These are phyloP conservation scores for Lyophyllum decastes DNA, from an alignment of 768 basidiomycete species.

Conservation along the genomic window DNA sequence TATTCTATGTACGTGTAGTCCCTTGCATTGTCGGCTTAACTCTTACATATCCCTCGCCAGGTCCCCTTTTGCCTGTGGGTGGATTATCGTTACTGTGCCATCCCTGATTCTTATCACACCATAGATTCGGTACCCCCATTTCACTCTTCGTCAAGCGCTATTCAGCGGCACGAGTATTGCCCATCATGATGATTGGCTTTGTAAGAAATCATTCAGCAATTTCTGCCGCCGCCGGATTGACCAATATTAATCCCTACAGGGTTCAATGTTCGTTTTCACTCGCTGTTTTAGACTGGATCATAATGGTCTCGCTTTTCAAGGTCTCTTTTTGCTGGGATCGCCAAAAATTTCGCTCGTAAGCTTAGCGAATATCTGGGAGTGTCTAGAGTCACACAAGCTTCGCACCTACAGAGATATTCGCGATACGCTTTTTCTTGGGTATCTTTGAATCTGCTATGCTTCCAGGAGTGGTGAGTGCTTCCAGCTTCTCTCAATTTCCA, in stretches of 20 bases:
- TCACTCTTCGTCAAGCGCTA: slow-evolving; percentile 49
- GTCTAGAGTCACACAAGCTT: background rate
- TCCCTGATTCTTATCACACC: background rate
- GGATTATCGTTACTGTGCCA: background rate
- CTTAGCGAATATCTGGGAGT: background rate
- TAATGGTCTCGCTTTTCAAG: slow-evolving; percentile 20
- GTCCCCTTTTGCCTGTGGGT: slow-evolving; percentile 48
- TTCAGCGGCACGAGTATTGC: slow-evolving; percentile 47
- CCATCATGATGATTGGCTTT: slow-evolving; percentile 52
- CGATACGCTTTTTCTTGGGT: slow-evolving; percentile 51
- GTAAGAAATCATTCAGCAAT: slow-evolving; percentile 26
- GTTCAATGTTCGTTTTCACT: slow-evolving; percentile 36
- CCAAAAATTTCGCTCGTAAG: slow-evolving; percentile 47
- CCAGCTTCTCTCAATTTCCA: background rate
- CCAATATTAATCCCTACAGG: slow-evolving; percentile 23
- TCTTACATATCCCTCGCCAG: slow-evolving; percentile 19
- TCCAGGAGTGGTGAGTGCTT: slow-evolving; percentile 38
- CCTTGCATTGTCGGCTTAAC: too few species aligned
- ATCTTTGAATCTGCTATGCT: slow-evolving; percentile 53
- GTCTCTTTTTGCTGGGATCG: slow-evolving; percentile 45
- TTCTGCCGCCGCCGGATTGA: background rate
- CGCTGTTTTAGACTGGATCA: background rate
- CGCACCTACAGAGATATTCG: slow-evolving; percentile 39
- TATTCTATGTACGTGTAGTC: slow-evolving; percentile 40
- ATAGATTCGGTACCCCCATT: slow-evolving; percentile 50